phyloP scores from a whole-genome alignment of 1,139 yeast genomes.

The Blastobotrys malaysiensis region DNA sequence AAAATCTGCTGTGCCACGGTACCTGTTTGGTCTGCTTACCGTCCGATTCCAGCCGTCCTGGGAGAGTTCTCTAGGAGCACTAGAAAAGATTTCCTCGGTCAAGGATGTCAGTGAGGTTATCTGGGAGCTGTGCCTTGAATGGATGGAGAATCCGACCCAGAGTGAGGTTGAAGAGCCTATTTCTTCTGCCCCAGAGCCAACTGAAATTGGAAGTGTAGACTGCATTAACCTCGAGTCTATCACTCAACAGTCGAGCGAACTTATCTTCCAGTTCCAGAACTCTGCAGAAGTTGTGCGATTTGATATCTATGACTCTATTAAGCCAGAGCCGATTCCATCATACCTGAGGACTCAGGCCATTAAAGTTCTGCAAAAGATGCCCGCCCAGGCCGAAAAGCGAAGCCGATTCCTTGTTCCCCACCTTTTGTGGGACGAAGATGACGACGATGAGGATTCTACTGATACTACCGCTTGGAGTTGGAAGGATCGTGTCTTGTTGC shows the following conservation, averaged over 20 bases:
- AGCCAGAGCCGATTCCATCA: constrained; percentile 5
- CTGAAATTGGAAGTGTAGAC: background rate
- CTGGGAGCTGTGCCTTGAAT: constrained; percentile 51
- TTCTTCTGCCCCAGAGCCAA: constrained; percentile 1
- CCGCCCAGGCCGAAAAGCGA: constrained; percentile 63
- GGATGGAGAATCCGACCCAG: constrained; percentile 27
- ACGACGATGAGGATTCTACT: constrained; percentile 20
- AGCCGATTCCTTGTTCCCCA: constrained; percentile 51
- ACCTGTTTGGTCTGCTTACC: constrained; percentile 66
- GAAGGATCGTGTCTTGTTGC: constrained; percentile 55
- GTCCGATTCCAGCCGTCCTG: constrained; percentile 81
- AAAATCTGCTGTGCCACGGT: constrained; percentile 47
- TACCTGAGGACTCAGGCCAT: constrained; percentile 11
- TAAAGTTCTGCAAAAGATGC: constrained; percentile 45
- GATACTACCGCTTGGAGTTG: constrained; percentile 44
- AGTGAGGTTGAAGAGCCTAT: background rate
- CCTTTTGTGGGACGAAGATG: constrained; percentile 29
- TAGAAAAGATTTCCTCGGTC: constrained; percentile 45
- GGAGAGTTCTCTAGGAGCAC: constrained; percentile 63
- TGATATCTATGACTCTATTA: constrained; percentile 2
- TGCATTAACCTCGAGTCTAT: constrained; percentile 12
- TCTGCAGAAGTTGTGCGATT: constrained; percentile 5
- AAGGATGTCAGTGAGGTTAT: constrained; percentile 39
- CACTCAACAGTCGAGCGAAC: background rate
- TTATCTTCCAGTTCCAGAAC: constrained; percentile 1